Conservation (phyloP, 176 grass and related monocot genomes). For the Oryza meyeriana region DNA sequence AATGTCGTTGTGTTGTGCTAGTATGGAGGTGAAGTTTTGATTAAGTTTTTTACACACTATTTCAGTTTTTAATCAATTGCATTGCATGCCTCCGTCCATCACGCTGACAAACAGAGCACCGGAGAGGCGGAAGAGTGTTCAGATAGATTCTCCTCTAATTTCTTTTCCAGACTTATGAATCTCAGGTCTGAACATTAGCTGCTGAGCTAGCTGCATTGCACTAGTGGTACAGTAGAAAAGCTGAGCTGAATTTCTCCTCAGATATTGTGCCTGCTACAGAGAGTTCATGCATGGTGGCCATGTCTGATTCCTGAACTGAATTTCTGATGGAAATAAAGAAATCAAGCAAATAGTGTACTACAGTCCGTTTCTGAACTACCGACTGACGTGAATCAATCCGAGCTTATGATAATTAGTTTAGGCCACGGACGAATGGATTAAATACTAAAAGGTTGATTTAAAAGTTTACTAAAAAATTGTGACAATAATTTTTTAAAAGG, state of each 20-base stretch:
- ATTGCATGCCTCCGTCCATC: conserved; percentile 16
- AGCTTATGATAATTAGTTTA: too few species aligned
- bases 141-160: conserved; percentile 12
- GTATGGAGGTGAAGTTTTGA: too few species aligned
- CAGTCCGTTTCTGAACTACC: too few species aligned
- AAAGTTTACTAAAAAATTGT: too few species aligned
- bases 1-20: too few species aligned
- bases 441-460: too few species aligned
- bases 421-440: too few species aligned
- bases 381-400: too few species aligned
- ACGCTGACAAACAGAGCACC: background rate
- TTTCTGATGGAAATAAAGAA: too few species aligned
- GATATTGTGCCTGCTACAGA: background rate
- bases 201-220: background rate
- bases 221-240: background rate
- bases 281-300: background rate
- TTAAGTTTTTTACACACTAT: background rate
- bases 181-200: too few species aligned
- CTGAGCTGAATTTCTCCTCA: background rate
- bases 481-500: too few species aligned
- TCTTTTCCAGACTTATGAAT: background rate
- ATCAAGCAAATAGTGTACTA: too few species aligned
- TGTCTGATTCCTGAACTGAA: background rate
- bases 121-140: background rate
- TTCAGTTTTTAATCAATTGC: background rate